Conservation (phyloP, 1,284 basidiomycete species). For the Ustanciosporium gigantosporum region DNA sequence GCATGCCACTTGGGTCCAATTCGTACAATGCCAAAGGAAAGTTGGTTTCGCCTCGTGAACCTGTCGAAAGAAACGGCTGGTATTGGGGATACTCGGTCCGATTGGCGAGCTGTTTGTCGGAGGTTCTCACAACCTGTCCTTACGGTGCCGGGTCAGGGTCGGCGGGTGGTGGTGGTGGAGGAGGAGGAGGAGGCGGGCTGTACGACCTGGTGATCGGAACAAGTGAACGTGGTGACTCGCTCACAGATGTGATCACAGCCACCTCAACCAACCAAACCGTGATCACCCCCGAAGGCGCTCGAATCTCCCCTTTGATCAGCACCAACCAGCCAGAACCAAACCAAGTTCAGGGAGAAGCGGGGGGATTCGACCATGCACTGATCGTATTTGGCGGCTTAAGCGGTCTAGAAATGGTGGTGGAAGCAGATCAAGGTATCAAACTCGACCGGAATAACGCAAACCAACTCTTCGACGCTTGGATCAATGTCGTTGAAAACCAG, state of each 20-base stretch:
- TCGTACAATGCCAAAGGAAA: constrained; percentile 1
- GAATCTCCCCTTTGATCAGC: constrained; percentile 4
- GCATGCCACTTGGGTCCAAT: constrained; percentile 19
- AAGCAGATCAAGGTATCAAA: constrained; percentile 43
- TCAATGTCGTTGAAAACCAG: constrained; percentile 57
- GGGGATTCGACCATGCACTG: constrained; percentile 50
- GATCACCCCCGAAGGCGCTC: constrained; percentile 7
- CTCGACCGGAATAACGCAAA: constrained; percentile 47
- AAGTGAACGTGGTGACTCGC: constrained; percentile 49
- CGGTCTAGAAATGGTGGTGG: constrained; percentile 57
- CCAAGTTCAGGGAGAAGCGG: no score
- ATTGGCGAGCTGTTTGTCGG: constrained; percentile 35
- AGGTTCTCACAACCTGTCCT: constrained; percentile 35
- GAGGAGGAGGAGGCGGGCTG: no score
- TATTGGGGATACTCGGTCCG: constrained; percentile 60
- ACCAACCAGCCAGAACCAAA: no score
- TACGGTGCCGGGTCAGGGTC: constrained; percentile 2
- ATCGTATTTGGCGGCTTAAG: constrained; percentile 57
- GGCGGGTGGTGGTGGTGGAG: no score
- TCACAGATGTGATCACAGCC: constrained; percentile 20
- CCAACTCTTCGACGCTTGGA: constrained; percentile 58
- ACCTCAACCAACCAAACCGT: constrained; percentile 6
- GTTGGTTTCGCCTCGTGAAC: constrained; percentile 54
- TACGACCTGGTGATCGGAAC: constrained; percentile 61
- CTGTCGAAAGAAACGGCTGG: constrained; percentile 44